Conservation (phyloP, 371 early-diverging fungal species). For the Mortierella sp. region DNA sequence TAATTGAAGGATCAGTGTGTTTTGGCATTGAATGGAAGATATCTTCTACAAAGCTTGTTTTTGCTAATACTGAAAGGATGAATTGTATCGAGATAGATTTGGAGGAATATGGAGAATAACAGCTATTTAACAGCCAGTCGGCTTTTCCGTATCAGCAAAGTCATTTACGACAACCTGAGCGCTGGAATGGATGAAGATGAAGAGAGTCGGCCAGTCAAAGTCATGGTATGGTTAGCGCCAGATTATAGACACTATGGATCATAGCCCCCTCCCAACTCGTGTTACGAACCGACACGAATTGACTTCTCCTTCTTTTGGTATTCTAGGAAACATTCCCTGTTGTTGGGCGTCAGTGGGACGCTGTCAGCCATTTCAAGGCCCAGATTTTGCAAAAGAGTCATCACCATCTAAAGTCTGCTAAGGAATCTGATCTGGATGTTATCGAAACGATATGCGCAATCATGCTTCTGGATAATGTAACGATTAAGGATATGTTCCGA, state of each 20-base stretch:
- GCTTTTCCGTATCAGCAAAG: slow-evolving; percentile 75
- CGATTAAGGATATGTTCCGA: slow-evolving; percentile 57
- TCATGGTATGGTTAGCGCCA: slow-evolving; percentile 35
- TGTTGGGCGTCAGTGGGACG: slow-evolving; percentile 89
- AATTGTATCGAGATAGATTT: slow-evolving; percentile 61
- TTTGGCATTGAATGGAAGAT: not conserved
- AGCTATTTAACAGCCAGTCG: slow-evolving; percentile 79
- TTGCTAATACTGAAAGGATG: no score
- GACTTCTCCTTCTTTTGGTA: slow-evolving; percentile 1
- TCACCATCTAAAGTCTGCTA: slow-evolving; percentile 61
- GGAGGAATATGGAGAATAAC: slow-evolving; percentile 82
- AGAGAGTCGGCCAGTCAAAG: slow-evolving; percentile 29
- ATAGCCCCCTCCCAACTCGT: not conserved
- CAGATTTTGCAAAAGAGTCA: slow-evolving; percentile 80
- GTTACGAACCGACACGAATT: not conserved
- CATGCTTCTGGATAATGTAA: slow-evolving; percentile 71
- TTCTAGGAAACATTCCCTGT: slow-evolving; percentile 80
- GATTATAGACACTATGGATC: not conserved
- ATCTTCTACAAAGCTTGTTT: slow-evolving; percentile 9
- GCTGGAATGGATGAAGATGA: slow-evolving; percentile 51
- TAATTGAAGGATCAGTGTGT: not conserved
- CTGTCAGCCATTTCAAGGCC: slow-evolving; percentile 77
- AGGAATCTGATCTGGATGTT: slow-evolving; percentile 63
- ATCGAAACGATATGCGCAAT: slow-evolving; percentile 72
- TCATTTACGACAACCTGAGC: slow-evolving; percentile 75